Evolutionary conservation across 2,329 filamentous ascomycete genomes (phyloP), one percentile per base, ranked within the genome.

Genomic region (Colletotrichum cereale): DNA sequence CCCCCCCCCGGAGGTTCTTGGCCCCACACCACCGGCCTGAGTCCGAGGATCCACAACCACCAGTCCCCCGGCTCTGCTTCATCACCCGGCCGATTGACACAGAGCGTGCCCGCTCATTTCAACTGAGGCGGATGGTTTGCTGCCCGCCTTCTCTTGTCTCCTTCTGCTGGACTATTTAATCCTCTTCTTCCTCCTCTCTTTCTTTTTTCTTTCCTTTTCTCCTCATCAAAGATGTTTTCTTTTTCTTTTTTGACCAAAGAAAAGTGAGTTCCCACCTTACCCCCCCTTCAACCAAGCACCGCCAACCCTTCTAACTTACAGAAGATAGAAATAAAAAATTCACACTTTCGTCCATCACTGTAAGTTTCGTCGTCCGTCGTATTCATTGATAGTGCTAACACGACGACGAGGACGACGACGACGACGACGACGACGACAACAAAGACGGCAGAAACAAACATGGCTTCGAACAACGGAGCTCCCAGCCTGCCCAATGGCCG

Each of bases 1-100:
- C n/a, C n/a, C n/a, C n/a, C n/a, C n/a, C 8, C 67, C 14, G 48
- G 8, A 2, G 4, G 26, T n/a, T 24, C 11, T 18, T 48, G 24
- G 67, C 24, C 48, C 63, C 67, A 67, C 42, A 50, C 8, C 50
- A 24, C 67, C 47, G 67, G 26, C 36, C 67, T 38, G 31, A 18
- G 50, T 11, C 67, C 26, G 56, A n/a, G 2, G 21, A 53, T 62
- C 62, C 56, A 71, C 16, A 16, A 55, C 24, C 36, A 48, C 63
- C 47, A 16, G 12, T 29, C 63, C 14, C 14, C 67, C 34, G 48
- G 50, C 26, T 38, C 44, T 5, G 29, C 36, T 8, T 21, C 21
- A 26, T 24, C 36, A 34, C 36, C 61, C 18, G 24, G 21, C 48
- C 7, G 36, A 18, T n/a, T 7, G 34, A 16, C 26, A 55, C 10